Evolutionary conservation across 2,329 filamentous ascomycete species (phyloP), one percentile per base, ranked within the genome.

Genomic region (Ilyonectria sp.): DNA sequence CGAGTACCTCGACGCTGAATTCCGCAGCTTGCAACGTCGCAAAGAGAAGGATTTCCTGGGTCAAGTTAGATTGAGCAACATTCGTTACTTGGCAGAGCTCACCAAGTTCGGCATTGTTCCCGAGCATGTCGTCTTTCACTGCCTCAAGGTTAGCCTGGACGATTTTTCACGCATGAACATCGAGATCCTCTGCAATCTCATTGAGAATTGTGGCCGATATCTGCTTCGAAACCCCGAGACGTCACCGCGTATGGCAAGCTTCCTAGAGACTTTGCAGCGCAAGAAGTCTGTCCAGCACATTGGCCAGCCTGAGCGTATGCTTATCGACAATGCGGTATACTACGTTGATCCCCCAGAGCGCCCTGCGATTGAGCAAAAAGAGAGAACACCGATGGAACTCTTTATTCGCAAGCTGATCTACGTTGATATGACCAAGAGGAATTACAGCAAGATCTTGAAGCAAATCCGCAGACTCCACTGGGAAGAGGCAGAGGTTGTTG

Each of bases 121-220:
- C 0, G 96, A 99, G 80, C 96, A 99, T 81, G 95, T 99, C 71
- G 97, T 99, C 60, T 99, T 99, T 78, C 96, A 99, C 78, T 99
- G 96, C 78, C 90, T 99, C 75, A 99, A 98, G 81, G 95, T 99
- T 79, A 97, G 95, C 73, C 84, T 99, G 31, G 96, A 99, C 76
- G 96, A 99, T 77, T 99, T 99, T 78, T 98, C 96, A 2, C 90
- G 95, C 68, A 98, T 98, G 93, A 99, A 99, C 77, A 98, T 99
- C 70, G 97, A 99, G 80, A 98, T 99, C 74, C 95, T 99, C 70
- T 97, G 95, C 76, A 97, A 97, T 76, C 86, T 99, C 31, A 87
- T 99, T 23, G 96, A 99, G 80, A 98, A 98, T 71, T 99, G 97
- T 77, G 96, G 96, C 49, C 91, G 96, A 19, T 99, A 98, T 80